Evolutionary conservation across 768 basidiomycete genomes (phyloP).

Genomic region (Russula ochroleuca): DNA sequence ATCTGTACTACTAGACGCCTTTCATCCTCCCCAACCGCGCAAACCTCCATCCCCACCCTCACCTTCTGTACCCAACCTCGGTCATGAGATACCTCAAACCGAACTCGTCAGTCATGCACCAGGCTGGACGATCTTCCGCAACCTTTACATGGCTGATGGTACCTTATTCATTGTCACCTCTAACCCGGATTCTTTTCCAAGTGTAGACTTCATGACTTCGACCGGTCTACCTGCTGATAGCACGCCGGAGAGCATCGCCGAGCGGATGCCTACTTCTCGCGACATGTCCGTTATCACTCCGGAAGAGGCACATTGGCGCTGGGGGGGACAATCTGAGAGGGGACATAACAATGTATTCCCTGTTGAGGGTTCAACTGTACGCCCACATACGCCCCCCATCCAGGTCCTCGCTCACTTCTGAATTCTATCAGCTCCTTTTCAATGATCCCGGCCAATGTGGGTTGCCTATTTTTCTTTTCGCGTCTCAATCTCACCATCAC

Average conservation of each 20-base stretch:
- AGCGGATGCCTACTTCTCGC: conserved; percentile 59
- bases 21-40: neutral
- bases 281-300: conserved; percentile 61
- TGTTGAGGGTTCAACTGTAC: conserved; percentile 69
- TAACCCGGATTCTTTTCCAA: conserved; percentile 44
- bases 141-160: conserved; percentile 82
- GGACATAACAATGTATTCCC: conserved; percentile 52
- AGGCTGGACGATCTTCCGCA: conserved; percentile 82
- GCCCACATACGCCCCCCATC: conserved; percentile 28
- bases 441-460: conserved; percentile 65
- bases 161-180: conserved; percentile 67
- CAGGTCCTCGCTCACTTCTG: neutral
- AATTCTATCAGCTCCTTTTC: conserved; percentile 34
- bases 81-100: conserved; percentile 44
- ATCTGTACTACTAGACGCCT: neutral
- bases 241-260: conserved; percentile 58
- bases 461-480: conserved; percentile 10
- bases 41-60: neutral
- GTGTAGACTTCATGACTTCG: conserved; percentile 56
- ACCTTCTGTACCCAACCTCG: neutral
- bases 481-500: neutral
- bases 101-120: conserved; percentile 60
- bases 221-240: conserved; percentile 55
- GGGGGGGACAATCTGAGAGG: conserved; percentile 44
- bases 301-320: conserved; percentile 53